A percentile compares a stretch with the other conserved stretches of the same genome.
These are phyloP conservation scores for Ilex paraguariensis DNA, from an alignment of 305 asterid genomes.

Conservation along the genomic window DNA sequence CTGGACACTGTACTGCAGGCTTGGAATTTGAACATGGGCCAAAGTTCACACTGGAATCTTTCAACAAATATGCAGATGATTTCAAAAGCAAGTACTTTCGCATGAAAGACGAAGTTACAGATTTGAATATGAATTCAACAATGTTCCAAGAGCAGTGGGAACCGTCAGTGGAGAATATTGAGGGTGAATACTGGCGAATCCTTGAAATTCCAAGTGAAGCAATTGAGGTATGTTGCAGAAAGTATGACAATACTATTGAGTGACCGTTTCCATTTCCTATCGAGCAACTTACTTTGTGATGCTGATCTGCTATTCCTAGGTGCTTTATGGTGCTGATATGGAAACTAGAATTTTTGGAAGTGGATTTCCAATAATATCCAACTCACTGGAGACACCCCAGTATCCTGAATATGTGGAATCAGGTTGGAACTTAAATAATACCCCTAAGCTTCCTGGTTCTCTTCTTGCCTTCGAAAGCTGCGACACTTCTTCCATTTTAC, in stretches of 20 bases:
- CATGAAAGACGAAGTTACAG: conserved; percentile 21
- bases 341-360: conserved; percentile 36
- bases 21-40: conserved; percentile 50
- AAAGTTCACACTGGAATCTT: conserved; percentile 50
- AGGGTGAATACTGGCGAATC: conserved; percentile 90
- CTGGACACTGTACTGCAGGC: conserved; percentile 15
- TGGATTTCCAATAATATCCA: conserved; percentile 43
- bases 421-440: conserved; percentile 81
- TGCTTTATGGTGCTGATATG: conserved; percentile 48
- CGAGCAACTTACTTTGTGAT: conserved; percentile 17
- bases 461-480: conserved; percentile 59
- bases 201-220: conserved; percentile 67
- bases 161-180: conserved; percentile 52
- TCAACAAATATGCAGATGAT: conserved; percentile 64
- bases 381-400: conserved; percentile 20
- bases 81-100: conserved; percentile 70
- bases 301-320: conserved; percentile 40
- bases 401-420: conserved; percentile 40
- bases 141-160: conserved; percentile 14
- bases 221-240: conserved; percentile 53
- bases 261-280: conserved; percentile 8
- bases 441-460: conserved; percentile 58
- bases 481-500: conserved; percentile 29
- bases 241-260: conserved; percentile 8
- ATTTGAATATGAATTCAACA: conserved; percentile 11